Percentiles rank a stretch among this genome's conserved stretches.
Evolutionary conservation across 805 yeast species (phyloP).

Genomic region (Nakazawaea wickerhamii): DNA sequence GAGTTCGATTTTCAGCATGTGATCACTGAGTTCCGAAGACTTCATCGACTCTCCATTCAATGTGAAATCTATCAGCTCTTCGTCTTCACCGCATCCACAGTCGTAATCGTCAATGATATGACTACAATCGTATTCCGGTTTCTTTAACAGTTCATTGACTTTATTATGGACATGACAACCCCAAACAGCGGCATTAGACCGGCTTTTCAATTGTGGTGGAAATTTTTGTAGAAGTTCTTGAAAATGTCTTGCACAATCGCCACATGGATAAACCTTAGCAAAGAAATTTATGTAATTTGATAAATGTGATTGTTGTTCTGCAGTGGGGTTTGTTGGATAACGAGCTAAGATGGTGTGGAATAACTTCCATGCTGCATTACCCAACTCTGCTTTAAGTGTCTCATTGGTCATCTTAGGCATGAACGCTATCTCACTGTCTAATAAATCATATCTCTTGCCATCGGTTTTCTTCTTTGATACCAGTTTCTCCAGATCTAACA

Average conservation of each 20-base stretch:
- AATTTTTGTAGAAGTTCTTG: conserved; percentile 56
- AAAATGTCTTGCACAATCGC: conserved; percentile 94
- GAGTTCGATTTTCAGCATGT: conserved; percentile 39
- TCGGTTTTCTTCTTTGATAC: not conserved
- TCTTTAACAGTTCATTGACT: conserved; percentile 69
- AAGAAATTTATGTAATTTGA: conserved; percentile 62
- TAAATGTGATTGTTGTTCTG: conserved; percentile 58
- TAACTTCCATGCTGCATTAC: conserved; percentile 87
- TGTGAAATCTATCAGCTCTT: conserved; percentile 39
- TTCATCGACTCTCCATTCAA: conserved; percentile 19
- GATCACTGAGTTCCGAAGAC: conserved; percentile 26
- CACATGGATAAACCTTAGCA: conserved; percentile 94
- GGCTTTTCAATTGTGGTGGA: conserved; percentile 79
- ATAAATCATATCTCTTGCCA: not conserved
- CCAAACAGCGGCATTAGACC: conserved; percentile 88
- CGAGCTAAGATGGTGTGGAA: conserved; percentile 90
- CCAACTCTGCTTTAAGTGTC: conserved; percentile 62
- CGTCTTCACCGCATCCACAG: conserved; percentile 90
- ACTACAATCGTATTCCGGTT: conserved; percentile 78
- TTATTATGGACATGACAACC: conserved; percentile 90
- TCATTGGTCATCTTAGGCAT: conserved; percentile 83
- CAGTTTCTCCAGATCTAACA: conserved; percentile 9
- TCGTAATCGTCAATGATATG: conserved; percentile 85
- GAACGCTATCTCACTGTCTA: conserved; percentile 37
- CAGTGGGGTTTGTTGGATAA: conserved; percentile 78